phyloP scores from a whole-genome alignment of 768 basidiomycete genomes.

The Agrocybe pediades region DNA sequence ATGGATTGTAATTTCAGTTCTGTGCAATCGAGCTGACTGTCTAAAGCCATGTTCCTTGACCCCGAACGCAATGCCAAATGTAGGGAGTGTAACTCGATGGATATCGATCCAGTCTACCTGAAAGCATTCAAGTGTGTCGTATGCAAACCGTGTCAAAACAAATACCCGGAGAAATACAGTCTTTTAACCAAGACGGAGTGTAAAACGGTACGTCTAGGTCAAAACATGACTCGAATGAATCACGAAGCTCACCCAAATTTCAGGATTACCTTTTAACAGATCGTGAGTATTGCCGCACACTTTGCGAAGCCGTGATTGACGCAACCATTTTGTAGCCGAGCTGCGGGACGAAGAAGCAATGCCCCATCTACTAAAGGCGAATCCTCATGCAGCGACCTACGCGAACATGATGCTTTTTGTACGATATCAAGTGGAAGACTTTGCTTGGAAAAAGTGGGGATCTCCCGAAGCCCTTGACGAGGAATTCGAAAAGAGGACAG shows the following conservation, averaged over 20 bases:
- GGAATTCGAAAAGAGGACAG: conserved; percentile 78
- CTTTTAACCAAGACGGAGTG: conserved; percentile 98
- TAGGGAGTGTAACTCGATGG: conserved; percentile 80
- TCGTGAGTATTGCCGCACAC: conserved; percentile 54
- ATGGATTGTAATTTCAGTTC: no score
- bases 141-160: conserved; percentile 89
- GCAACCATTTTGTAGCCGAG: conserved; percentile 61
- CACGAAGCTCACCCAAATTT: not conserved
- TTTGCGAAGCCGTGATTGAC: not conserved
- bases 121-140: conserved; percentile 85
- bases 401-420: conserved; percentile 99
- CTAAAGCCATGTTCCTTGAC: conserved; percentile 77
- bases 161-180: conserved; percentile 89
- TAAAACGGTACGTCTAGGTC: conserved; percentile 66
- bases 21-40: no score
- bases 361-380: conserved; percentile 92
- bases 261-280: conserved; percentile 96
- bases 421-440: conserved; percentile 91
- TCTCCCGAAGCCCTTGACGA: conserved; percentile 87
- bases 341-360: conserved; percentile 89
- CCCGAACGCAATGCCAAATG: conserved; percentile 80
- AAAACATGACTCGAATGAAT: not conserved
- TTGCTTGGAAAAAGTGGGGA: conserved; percentile 99
- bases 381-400: conserved; percentile 93
- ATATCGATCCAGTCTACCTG: conserved; percentile 82